Percentiles rank a stretch among this genome's conserved stretches.
Evolutionary conservation across 176 grass and related monocot species (phyloP).

Genomic region (Elymus sibiricus): DNA sequence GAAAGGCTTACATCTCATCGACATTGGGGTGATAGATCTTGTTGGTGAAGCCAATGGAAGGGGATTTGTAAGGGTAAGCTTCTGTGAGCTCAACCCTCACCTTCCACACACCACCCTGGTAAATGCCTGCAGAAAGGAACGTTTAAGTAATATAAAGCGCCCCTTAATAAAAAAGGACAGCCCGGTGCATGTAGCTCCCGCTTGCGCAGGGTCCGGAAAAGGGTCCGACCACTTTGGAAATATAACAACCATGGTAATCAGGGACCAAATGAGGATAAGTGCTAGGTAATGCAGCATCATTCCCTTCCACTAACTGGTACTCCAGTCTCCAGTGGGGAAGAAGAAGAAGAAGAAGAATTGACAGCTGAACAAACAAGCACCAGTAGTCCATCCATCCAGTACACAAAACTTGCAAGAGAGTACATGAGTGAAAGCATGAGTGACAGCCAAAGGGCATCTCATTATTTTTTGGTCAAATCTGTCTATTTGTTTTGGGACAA

Average conservation of each 20-base stretch:
- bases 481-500: background rate
- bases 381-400: background rate
- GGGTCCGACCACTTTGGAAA: too few species aligned
- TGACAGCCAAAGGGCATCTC: background rate
- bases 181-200: too few species aligned
- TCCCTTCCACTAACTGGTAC: too few species aligned
- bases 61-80: slow-evolving; percentile 63
- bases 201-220: too few species aligned
- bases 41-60: slow-evolving; percentile 55
- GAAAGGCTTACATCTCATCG: slow-evolving; percentile 47
- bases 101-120: slow-evolving; percentile 60
- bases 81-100: slow-evolving; percentile 49
- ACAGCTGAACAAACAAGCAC: background rate
- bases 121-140: slow-evolving; percentile 42
- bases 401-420: background rate
- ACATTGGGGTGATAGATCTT: slow-evolving; percentile 65
- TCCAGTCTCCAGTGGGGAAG: too few species aligned
- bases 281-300: too few species aligned
- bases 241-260: background rate
- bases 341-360: background rate
- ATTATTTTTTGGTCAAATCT: background rate
- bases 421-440: background rate
- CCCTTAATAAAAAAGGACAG: too few species aligned
- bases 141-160: too few species aligned
- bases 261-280: background rate